Evolutionary conservation across 2,329 filamentous ascomycete genomes (phyloP).

Genomic region (Aspergillus alliaceus): DNA sequence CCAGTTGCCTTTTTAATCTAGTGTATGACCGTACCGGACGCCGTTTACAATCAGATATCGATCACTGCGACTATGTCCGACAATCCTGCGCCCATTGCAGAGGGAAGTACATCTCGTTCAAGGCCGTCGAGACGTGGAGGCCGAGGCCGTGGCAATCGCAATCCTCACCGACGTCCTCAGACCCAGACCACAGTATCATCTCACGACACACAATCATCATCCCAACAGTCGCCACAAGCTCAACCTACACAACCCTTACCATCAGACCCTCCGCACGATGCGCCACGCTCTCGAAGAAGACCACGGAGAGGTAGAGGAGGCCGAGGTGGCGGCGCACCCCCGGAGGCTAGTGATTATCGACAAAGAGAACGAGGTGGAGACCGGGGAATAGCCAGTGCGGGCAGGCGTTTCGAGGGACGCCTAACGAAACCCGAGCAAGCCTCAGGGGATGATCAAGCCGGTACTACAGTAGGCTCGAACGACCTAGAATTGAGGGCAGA

Average conservation of each 20-base stretch:
- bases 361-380: constrained; percentile 19
- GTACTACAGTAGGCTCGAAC: constrained; percentile 8
- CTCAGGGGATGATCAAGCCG: constrained; percentile 13
- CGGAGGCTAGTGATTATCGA: constrained; percentile 19
- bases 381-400: constrained; percentile 10
- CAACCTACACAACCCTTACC: constrained; percentile 5
- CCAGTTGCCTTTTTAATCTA: not conserved
- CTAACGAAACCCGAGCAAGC: constrained; percentile 35
- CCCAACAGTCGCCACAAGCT: constrained; percentile 4
- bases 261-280: constrained; percentile 6
- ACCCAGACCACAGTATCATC: constrained; percentile 6
- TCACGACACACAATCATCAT: constrained; percentile 8
- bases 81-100: constrained; percentile 9
- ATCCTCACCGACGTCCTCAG: constrained; percentile 20
- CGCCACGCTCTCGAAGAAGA: constrained; percentile 22
- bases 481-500: constrained; percentile 33
- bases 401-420: constrained; percentile 44
- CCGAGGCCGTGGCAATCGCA: constrained; percentile 28
- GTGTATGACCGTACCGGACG: constrained; percentile 13
- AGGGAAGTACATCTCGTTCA: constrained; percentile 18
- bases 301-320: not conserved
- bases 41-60: not conserved
- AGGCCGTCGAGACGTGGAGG: constrained; percentile 26
- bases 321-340: constrained; percentile 15
- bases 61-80: constrained; percentile 18